Base-by-base conservation (phyloP, 495 filamentous ascomycete genomes). In the Cercophora sp. region DNA sequence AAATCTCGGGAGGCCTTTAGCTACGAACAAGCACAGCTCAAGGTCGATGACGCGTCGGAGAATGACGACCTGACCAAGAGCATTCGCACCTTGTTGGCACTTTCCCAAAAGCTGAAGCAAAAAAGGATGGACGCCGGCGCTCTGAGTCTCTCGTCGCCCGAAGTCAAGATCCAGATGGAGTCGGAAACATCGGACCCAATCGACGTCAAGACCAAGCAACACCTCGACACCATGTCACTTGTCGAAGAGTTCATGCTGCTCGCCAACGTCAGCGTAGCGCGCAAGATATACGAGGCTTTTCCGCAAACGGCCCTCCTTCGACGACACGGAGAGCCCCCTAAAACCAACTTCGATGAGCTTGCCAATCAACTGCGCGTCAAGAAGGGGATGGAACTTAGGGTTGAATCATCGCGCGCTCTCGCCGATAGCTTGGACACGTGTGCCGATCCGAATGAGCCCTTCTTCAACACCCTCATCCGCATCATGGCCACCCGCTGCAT, bases 241-340 rank as follows among this genome's bases (percentile, higher is more conserved):
- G 93, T 98, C 20, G 93, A 98, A 63, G 93, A 98, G 61, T 97
- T 98, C 77, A 98, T 98, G 93, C 79, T 97, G 62, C 88, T 97
- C 63, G 93, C 94, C 74, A 98, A 97, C 70, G 96, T 88, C 64
- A 88, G 83, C 54, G 93, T 98, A 20, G 93, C 91, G 5, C 73
- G 80, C 32, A 94, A 88, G 62, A 89, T 94, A 59, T 88, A 92
- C 72, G 77, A 85, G 45, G 81, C 89, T 10, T 97, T 96, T 74
- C 91, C 93, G 0, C 91, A 96, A 67, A 97, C 91, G 1, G 94
- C 94, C 34, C 81, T 98, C 64, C 82, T 98, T 8, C 87, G 93
- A 44, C 83, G 93, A 26, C 93, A 98, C 76, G 88, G 81, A 26
- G 85, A 92, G 10, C 93, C 93, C 1, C 93, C 94, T 3, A 89